Evolutionary conservation across 2,329 filamentous ascomycete species (phyloP).

Genomic region (Colletotrichum sp.): DNA sequence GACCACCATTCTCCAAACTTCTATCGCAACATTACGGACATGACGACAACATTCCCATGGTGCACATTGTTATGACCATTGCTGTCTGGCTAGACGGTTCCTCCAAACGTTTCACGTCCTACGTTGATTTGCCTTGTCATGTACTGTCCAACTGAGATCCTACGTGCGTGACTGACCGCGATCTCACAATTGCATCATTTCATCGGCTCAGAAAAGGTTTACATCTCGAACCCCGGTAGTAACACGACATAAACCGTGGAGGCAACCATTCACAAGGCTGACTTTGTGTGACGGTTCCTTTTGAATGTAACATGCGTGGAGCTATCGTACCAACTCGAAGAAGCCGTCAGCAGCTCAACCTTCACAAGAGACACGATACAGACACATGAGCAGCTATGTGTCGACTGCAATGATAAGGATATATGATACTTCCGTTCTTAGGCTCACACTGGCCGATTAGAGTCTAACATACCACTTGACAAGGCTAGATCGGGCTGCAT

Average conservation of each 20-base stretch:
- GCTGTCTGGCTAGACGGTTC: neutral
- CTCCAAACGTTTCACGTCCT: neutral
- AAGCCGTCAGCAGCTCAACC: neutral
- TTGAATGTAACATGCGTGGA: neutral
- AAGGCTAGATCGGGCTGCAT: neutral
- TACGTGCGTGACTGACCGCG: neutral
- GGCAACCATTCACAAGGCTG: neutral
- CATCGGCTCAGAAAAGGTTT: neutral
- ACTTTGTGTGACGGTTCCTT: neutral
- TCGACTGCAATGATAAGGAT: neutral
- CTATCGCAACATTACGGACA: no score
- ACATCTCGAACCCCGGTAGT: neutral
- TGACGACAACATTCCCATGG: neutral
- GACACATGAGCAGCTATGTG: neutral
- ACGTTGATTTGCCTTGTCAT: neutral
- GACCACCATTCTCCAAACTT: no score
- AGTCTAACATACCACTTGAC: neutral
- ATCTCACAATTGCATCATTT: neutral
- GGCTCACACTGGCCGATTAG: neutral
- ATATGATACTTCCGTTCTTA: neutral
- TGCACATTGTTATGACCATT: neutral
- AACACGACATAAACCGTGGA: neutral
- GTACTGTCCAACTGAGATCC: neutral
- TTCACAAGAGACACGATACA: neutral
- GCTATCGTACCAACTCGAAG: neutral